Conservation (phyloP, 306 rosid genomes). For the barrel medic (Medicago truncatula) region MtrunA17r5.0-ANR NC_053043.1:10065501-10066000, state of each 20-base stretch:
- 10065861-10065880: conserved; percentile 93
- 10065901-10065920: conserved; percentile 88
- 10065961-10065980: conserved; percentile 97
- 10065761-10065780: conserved; percentile 76
- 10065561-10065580: conserved; percentile 86
- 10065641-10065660: conserved; percentile 94
- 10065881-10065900: conserved; percentile 96
- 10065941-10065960: conserved; percentile 98
- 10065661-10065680: conserved; percentile 92
- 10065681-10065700: conserved; percentile 92
- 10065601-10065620: conserved; percentile 78
- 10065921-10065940: conserved; percentile 97
- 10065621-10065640: conserved; percentile 90
- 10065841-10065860: conserved; percentile 39
- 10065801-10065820: conserved; percentile 35
- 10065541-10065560: conserved; percentile 98
- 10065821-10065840: conserved; percentile 34
- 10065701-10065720: conserved; percentile 80
- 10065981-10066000: conserved; percentile 43
- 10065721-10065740: conserved; percentile 71
- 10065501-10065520: conserved; percentile 99
- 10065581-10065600: conserved; percentile 91
- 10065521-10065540: conserved; percentile 86
- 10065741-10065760: conserved; percentile 99
- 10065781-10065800: conserved; percentile 22